phyloP scores from a whole-genome alignment of 75 land plant species.

The Cupressus sempervirens region DNA sequence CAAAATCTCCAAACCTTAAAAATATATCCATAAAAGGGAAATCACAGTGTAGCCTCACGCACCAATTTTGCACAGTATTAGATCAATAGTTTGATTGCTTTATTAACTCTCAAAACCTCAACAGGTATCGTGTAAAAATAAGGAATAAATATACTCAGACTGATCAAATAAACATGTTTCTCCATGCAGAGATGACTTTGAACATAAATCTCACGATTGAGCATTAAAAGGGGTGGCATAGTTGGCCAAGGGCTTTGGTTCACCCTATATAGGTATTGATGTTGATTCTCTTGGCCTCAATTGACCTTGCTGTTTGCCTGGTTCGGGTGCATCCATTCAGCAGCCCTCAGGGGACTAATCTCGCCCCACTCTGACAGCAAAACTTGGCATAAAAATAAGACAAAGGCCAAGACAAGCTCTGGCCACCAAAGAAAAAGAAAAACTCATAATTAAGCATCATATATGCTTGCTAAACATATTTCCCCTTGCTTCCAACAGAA shows the following conservation, averaged over 20 bases:
- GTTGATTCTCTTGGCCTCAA: too few species aligned
- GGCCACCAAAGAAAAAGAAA: too few species aligned
- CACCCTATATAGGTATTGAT: too few species aligned
- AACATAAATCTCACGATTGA: neutral
- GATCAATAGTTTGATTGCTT: neutral
- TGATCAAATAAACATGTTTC: neutral
- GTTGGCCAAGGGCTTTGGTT: too few species aligned
- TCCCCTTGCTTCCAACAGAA: neutral
- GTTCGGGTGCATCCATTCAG: too few species aligned
- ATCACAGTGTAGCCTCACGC: neutral
- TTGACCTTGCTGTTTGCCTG: too few species aligned
- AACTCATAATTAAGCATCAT: neutral
- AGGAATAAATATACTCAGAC: neutral
- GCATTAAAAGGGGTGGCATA: neutral
- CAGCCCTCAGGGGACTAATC: too few species aligned
- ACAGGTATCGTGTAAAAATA: neutral
- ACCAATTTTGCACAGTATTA: neutral
- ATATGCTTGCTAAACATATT: neutral
- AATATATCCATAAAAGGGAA: neutral
- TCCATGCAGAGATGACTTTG: neutral
- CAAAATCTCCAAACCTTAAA: too few species aligned
- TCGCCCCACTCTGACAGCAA: too few species aligned
- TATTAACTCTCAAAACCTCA: neutral
- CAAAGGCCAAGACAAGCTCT: too few species aligned
- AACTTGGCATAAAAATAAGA: too few species aligned